Evolutionary conservation across 2,329 filamentous ascomycete species (phyloP).

Genomic region (Aspergillus calidoustus): DNA sequence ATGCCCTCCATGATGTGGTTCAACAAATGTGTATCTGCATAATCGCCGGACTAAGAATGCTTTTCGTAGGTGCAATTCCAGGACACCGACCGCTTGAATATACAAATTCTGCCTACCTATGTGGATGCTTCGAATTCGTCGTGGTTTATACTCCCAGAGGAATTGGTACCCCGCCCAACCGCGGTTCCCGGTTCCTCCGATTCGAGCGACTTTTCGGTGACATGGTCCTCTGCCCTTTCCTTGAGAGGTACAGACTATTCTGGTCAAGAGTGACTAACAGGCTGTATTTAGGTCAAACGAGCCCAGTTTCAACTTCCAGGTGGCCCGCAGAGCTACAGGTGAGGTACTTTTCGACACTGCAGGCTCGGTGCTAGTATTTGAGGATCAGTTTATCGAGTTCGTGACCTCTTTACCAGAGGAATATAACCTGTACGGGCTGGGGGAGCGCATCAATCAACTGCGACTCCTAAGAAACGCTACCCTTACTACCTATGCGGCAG

Average conservation of each 20-base stretch:
- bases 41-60: too few species aligned
- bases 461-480: conserved; percentile 75
- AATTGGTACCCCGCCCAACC: conserved; percentile 63
- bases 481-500: conserved; percentile 69
- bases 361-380: conserved; percentile 69
- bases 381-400: conserved; percentile 80
- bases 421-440: conserved; percentile 77
- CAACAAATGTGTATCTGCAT: too few species aligned
- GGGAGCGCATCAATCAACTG: conserved; percentile 73
- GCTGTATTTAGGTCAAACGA: conserved; percentile 45
- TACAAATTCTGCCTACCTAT: conserved; percentile 71
- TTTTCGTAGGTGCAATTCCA: conserved; percentile 64
- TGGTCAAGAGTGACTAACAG: too few species aligned
- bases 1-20: too few species aligned
- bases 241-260: too few species aligned
- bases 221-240: conserved; percentile 45
- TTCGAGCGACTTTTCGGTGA: conserved; percentile 54
- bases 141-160: conserved; percentile 69
- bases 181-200: conserved; percentile 47
- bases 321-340: conserved; percentile 61
- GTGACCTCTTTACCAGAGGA: conserved; percentile 67
- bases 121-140: conserved; percentile 65
- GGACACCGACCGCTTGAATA: conserved; percentile 66
- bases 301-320: conserved; percentile 61
- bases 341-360: conserved; percentile 72